These are phyloP conservation scores for Gleditsia sinensis DNA, from an alignment of 306 rosid genomes.

Conservation along the genomic window DNA sequence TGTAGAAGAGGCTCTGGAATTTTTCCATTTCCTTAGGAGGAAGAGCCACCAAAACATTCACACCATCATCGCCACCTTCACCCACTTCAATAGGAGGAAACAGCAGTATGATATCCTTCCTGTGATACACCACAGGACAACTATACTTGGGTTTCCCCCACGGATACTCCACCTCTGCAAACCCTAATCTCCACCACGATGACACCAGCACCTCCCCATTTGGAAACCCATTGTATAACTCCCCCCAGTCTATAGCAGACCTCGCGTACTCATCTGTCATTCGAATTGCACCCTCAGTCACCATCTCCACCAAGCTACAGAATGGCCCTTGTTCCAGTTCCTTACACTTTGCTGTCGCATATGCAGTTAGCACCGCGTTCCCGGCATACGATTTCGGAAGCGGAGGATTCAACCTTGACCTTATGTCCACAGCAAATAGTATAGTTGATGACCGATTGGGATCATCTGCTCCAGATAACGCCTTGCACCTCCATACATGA, in stretches of 20 bases:
- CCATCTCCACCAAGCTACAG: slow-evolving; percentile 57
- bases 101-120: slow-evolving; percentile 65
- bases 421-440: slow-evolving; percentile 64
- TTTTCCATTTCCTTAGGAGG: slow-evolving; percentile 61
- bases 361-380: slow-evolving; percentile 57
- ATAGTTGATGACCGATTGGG: slow-evolving; percentile 49
- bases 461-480: slow-evolving; percentile 41
- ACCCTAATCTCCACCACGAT: slow-evolving; percentile 82
- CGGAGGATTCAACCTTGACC: slow-evolving; percentile 54
- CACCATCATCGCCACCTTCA: slow-evolving; percentile 30
- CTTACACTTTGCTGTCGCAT: slow-evolving; percentile 44
- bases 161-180: slow-evolving; percentile 73
- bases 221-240: slow-evolving; percentile 64
- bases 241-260: slow-evolving; percentile 76
- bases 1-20: slow-evolving; percentile 45
- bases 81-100: slow-evolving; percentile 53
- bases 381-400: slow-evolving; percentile 44
- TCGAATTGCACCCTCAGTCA: slow-evolving; percentile 57
- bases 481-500: slow-evolving; percentile 72
- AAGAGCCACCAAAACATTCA: slow-evolving; percentile 59
- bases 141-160: slow-evolving; percentile 83
- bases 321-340: slow-evolving; percentile 46
- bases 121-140: slow-evolving; percentile 62
- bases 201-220: slow-evolving; percentile 75
- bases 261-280: slow-evolving; percentile 66